These are phyloP conservation scores for Debaryomyces sp. DNA, from an alignment of 1,139 yeast species.

Conservation along the genomic window DNA sequence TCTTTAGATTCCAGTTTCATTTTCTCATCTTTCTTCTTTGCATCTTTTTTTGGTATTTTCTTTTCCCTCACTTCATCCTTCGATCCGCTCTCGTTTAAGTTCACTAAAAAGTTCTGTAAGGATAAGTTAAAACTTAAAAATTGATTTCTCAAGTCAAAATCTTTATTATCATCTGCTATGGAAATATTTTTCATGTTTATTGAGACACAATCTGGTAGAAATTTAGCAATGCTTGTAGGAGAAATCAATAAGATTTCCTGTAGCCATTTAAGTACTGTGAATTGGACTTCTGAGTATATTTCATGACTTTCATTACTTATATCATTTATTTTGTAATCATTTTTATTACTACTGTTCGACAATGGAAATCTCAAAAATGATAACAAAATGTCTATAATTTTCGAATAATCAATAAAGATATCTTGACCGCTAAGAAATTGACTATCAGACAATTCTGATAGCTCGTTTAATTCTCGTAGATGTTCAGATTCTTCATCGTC, in stretches of 20 bases:
- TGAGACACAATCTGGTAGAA: constrained; percentile 48
- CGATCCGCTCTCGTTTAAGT: constrained; percentile 28
- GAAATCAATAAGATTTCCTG: constrained; percentile 73
- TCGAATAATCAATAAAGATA: constrained; percentile 77
- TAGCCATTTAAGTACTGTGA: constrained; percentile 83
- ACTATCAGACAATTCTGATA: constrained; percentile 17
- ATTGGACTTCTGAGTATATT: constrained; percentile 72
- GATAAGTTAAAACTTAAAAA: constrained; percentile 40
- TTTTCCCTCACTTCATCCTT: constrained; percentile 6
- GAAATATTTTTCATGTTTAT: constrained; percentile 42
- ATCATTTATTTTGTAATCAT: constrained; percentile 27
- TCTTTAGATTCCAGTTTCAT: constrained; percentile 1
- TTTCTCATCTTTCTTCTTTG: constrained; percentile 2
- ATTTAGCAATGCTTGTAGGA: constrained; percentile 73
- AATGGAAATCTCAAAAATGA: constrained; percentile 68
- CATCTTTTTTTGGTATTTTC: constrained; percentile 3
- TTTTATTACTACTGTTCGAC: constrained; percentile 18
- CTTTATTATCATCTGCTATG: constrained; percentile 40
- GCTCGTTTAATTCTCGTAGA: constrained; percentile 14
- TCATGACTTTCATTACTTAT: constrained; percentile 42
- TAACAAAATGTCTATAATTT: constrained; percentile 76
- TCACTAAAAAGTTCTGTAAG: constrained; percentile 36
- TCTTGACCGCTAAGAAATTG: constrained; percentile 80
- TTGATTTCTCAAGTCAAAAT: constrained; percentile 40
- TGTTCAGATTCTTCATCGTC: constrained; percentile 15